Evolutionary conservation across 2,329 filamentous ascomycete genomes (phyloP), one percentile per base, ranked within the genome.

Genomic region (Penicillium sumatraense): DNA sequence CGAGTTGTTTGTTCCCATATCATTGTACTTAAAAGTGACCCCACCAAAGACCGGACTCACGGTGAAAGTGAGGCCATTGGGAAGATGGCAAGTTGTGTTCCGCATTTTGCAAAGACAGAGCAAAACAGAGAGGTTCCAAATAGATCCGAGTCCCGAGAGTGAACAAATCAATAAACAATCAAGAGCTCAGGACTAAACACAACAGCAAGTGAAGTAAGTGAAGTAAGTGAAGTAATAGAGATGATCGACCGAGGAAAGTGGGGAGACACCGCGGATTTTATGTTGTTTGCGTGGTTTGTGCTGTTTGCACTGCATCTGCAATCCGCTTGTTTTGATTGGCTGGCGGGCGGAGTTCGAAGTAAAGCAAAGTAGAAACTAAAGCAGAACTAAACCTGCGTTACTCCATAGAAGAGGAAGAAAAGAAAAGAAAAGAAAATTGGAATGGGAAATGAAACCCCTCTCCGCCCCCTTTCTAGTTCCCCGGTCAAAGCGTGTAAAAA

Each of bases 31-130:
- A 86, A 97, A 97, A 67, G 88, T 90, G 53, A 95, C 82, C 27
- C 93, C 93, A n/a, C 90, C 91, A 72, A 96, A 97, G 23, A 96
- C 91, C 1, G 92, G 90, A 13, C 86, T 86, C 27, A 96, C 89
- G 3, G 87, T 89, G 68, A 95, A 84, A 61, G 83, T 88, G 76
- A 95, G 91, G 68, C 93, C 93, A 76, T 97, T 96, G 45, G 93
- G 93, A 63, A 98, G 81, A 72, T 89, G 84, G 56, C 72, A 69
- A 36, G 56, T 63, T 40, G 57, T 61, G 57, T 71, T 52, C 40
- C 60, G 62, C 68, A 73, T 72, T 49, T 29, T 59, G 62, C 9
- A 38, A 13, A 18, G 35, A 45, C 18, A 14, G 23, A 26, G 21
- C n/a, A n/a, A n/a, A n/a, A n/a, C n/a, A n/a, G n/a, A n/a, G n/a